Evolutionary conservation across 78 protist genomes (phyloP).

Genomic region (Mantamonas sphyraenae): DNA sequence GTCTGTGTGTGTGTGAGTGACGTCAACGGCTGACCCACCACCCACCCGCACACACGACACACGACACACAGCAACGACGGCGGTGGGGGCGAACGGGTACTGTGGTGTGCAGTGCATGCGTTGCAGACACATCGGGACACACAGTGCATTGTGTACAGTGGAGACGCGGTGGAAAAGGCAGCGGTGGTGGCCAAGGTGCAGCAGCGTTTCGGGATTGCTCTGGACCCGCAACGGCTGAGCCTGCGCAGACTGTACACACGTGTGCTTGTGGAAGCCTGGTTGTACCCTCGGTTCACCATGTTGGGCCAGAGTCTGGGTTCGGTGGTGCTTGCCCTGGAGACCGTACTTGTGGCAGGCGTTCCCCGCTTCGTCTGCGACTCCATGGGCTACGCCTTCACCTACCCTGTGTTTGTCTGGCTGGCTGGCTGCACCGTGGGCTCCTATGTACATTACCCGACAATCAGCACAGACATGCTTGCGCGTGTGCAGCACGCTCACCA

Average conservation of each 20-base stretch:
- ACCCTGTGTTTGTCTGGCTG: constrained; percentile 27
- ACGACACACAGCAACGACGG: constrained; percentile 68
- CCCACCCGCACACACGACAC: no score
- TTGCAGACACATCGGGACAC: background rate
- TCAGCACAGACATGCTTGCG: constrained; percentile 71
- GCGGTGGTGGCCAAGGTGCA: background rate
- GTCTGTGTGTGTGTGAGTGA: no score
- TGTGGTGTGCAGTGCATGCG: constrained; percentile 27
- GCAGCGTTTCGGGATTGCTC: constrained; percentile 15
- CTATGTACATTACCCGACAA: constrained; percentile 86
- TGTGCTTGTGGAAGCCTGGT: background rate
- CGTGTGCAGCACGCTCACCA: no score
- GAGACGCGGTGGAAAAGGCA: constrained; percentile 6
- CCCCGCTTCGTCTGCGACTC: constrained; percentile 44
- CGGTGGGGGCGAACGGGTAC: constrained; percentile 80
- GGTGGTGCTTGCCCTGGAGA: constrained; percentile 33
- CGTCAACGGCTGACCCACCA: no score
- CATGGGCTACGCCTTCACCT: constrained; percentile 67
- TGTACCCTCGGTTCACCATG: constrained; percentile 36
- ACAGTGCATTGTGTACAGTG: constrained; percentile 25
- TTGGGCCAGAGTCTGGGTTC: constrained; percentile 53
- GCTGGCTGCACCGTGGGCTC: constrained; percentile 34
- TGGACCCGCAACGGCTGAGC: background rate
- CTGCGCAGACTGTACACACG: constrained; percentile 2
- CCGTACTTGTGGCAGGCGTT: background rate